Evolutionary conservation across 2,329 filamentous ascomycete species (phyloP).

Genomic region (Aspergillus clavatus): DNA sequence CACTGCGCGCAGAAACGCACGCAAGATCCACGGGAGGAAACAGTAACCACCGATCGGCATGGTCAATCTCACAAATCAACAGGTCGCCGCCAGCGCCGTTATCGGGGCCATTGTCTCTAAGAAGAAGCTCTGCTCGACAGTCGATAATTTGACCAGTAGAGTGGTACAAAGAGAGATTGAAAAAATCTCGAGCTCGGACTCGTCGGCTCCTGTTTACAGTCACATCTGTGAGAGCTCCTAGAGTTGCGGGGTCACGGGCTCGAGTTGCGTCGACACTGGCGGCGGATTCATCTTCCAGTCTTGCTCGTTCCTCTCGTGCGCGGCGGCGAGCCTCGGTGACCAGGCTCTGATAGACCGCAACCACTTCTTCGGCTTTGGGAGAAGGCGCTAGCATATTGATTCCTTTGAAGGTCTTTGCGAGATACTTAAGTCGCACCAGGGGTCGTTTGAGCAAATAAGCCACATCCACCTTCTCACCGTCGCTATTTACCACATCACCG

Average conservation of each 20-base stretch:
- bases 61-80: slow-evolving; percentile 86
- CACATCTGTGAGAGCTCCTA: slow-evolving; percentile 66
- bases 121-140: slow-evolving; percentile 80
- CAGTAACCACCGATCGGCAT: slow-evolving; percentile 71
- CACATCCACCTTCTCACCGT: slow-evolving; percentile 89
- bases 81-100: slow-evolving; percentile 70
- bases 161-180: slow-evolving; percentile 77
- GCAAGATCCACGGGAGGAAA: slow-evolving; percentile 79
- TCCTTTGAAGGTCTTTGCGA: slow-evolving; percentile 75
- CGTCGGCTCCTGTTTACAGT: slow-evolving; percentile 71
- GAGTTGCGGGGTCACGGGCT: slow-evolving; percentile 70
- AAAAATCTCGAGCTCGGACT: slow-evolving; percentile 85
- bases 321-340: slow-evolving; percentile 72
- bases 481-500: slow-evolving; percentile 60
- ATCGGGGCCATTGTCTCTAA: slow-evolving; percentile 71
- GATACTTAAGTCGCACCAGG: slow-evolving; percentile 78
- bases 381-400: slow-evolving; percentile 43
- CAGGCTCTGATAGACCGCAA: slow-evolving; percentile 63
- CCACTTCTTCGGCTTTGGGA: slow-evolving; percentile 54
- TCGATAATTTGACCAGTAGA: slow-evolving; percentile 86
- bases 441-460: slow-evolving; percentile 88
- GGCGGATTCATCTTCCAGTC: slow-evolving; percentile 81
- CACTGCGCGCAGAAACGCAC: slow-evolving; percentile 72
- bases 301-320: slow-evolving; percentile 66
- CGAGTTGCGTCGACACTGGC: slow-evolving; percentile 75